These are phyloP conservation scores for Leishmania major DNA, from an alignment of 208 protist species.

Conservation along the genomic window DNA sequence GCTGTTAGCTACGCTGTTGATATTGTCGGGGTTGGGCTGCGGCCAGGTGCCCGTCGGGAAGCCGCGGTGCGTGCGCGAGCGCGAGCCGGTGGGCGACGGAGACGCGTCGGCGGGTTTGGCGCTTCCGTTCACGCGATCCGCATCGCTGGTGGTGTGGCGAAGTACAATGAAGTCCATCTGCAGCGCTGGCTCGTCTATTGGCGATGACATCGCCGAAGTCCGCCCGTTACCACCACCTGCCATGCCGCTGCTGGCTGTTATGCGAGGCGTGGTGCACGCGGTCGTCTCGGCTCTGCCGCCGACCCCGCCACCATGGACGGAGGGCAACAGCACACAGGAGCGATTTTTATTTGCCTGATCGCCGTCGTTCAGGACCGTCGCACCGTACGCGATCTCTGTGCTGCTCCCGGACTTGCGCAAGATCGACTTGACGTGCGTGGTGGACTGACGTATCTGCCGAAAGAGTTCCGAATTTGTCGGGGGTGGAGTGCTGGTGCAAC, in stretches of 20 bases:
- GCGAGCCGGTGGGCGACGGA: background rate
- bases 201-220: background rate
- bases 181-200: constrained; percentile 3
- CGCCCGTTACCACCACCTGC: background rate
- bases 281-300: background rate
- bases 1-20: background rate
- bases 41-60: background rate
- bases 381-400: background rate
- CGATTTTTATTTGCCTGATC: background rate
- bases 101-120: background rate
- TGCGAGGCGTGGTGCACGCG: background rate
- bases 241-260: background rate
- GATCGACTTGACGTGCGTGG: constrained; percentile 28
- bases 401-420: constrained; percentile 16
- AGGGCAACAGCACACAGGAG: constrained; percentile 16
- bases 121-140: background rate
- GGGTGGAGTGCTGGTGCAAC: background rate
- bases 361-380: background rate
- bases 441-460: constrained; percentile 25
- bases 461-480: constrained; percentile 28
- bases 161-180: constrained; percentile 32
- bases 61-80: background rate
- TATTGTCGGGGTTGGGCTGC: background rate
- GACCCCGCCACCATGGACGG: background rate
- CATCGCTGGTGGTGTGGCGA: background rate